Base-by-base conservation (phyloP, 2,329 filamentous ascomycete genomes). In the Fusarium aywerte region DNA sequence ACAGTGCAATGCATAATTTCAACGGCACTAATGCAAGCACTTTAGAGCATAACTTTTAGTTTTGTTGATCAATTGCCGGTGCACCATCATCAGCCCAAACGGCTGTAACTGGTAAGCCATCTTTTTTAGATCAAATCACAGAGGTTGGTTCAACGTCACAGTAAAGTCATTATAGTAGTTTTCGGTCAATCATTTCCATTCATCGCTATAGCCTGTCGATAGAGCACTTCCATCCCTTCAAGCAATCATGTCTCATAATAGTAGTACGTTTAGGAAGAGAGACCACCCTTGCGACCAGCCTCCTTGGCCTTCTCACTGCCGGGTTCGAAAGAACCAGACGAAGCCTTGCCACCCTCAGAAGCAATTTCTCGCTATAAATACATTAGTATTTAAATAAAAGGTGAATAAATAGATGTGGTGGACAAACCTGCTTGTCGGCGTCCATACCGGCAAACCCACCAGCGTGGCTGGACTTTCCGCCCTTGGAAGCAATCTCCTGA, bases 211-310 rank as follows among this genome's bases (percentile, higher is more conserved):
- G 18, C 16, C 6, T 8, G 4, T 15, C 18, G 10, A n/a, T 13
- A 10, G 8, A 50, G 11, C 20, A 6, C 20, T 35, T 47, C 15
- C 5, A 4, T 20, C 10, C n/a, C 13, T 21, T 12, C 4, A 35
- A 35, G 7, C 16, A 16, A 15, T 42, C 32, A 27, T 50, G 3
- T 31, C 42, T 49, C 23, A 11, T 43, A 6, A 33, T 27, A 7
- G 32, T 10, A 10, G 16, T 35, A 13, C 16, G n/a, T 9, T 35
- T 35, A 35, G 5, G 61, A 73, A 6, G 40, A 44, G 5, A 70
- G 44, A n/a, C 84, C 84, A 5, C 85, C 85, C 76, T 87, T 87
- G 31, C 78, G 77, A 4, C 85, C 85, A 18, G 85, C 84, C 73
- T 86, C 84, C 45, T 77, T 80, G 3, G 84, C 84, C 61, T 78